These are phyloP conservation scores for Acanthamoeba lenticulata DNA, from an alignment of 208 protist species.

Conservation along the genomic window DNA sequence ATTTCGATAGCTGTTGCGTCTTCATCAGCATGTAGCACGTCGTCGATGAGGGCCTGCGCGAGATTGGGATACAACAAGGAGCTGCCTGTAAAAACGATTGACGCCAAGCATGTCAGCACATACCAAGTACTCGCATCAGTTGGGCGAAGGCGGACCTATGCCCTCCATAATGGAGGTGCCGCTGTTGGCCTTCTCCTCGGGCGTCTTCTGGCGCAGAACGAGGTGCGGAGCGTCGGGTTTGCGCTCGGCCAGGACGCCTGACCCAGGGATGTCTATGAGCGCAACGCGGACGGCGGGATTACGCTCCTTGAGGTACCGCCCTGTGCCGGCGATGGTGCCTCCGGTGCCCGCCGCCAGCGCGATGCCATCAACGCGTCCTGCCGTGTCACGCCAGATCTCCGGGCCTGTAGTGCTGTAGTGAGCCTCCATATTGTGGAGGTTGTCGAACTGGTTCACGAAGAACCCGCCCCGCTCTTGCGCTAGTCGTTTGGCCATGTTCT, in stretches of 20 bases:
- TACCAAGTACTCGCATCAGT: neutral
- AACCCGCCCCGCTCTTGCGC: conserved; percentile 63
- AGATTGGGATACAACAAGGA: conserved; percentile 77
- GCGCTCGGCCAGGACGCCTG: conserved; percentile 35
- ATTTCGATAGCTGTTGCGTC: conserved; percentile 78
- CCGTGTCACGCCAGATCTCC: conserved; percentile 49
- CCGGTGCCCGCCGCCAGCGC: conserved; percentile 80
- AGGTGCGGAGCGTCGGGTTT: neutral
- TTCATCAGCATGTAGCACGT: conserved; percentile 73
- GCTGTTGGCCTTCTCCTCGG: conserved; percentile 66
- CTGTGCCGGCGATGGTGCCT: conserved; percentile 84
- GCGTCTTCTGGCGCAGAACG: conserved; percentile 9
- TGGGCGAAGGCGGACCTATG: conserved; percentile 32
- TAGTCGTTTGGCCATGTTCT: neutral
- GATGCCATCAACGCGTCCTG: conserved; percentile 63
- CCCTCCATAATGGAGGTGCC: conserved; percentile 72
- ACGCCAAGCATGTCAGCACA: neutral
- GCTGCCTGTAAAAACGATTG: neutral
- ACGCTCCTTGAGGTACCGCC: conserved; percentile 72
- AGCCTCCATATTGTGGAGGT: conserved; percentile 79
- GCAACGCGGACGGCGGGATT: neutral
- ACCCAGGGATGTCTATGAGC: conserved; percentile 74
- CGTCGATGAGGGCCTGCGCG: conserved; percentile 73
- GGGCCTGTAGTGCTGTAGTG: conserved; percentile 80
- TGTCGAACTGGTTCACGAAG: conserved; percentile 86